Base-by-base conservation (phyloP, 805 yeast genomes). In the Pichia heedii region DNA sequence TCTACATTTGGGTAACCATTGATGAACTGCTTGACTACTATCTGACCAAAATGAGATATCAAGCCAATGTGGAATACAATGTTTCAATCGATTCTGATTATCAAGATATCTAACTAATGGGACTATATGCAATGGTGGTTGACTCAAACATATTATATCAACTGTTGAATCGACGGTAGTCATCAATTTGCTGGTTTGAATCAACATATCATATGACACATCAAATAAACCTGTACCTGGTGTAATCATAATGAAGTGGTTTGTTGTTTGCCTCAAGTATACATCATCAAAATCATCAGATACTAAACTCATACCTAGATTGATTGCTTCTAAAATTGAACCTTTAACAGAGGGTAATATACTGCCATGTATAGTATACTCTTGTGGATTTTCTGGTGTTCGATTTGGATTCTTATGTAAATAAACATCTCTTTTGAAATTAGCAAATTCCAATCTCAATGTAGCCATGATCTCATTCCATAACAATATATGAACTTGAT, bases 201-300 rank as follows among this genome's bases (percentile, higher is more conserved):
- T 67, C 52, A 93, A 66, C 47, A 85, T 71, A 47, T 80, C 81
- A 57, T 81, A 82, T 50, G 89, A 94, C 9, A 90, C 96, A 62
- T 93, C 98, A 60, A 79, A 93, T 13, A 93, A 64, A 2, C 98
- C 98, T 1, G 95, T 78, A 3, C 97, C 96, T 0, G 98, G 95
- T 5, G 96, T 81, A 2, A 89, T 76, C 9, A 93, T 69, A 44
- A 89, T 77, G 39, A 87, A 83, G 62, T 93, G 96, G n/a, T 79
- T 80, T n/a, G 90, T 79, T 2, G 96, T 85, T 49, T 89, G 93
- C 47, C 93, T 74, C 40, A 93, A 67, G 58, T 90, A 97, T 1
- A 94, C 80, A 55, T 86, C 93, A 41, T 79, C 70, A 57, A 88
- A 84, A 43, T 87, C 80, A 55, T 85, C 84, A 11, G 81, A 76